These are phyloP conservation scores for Microsporum canis DNA, from an alignment of 2,329 filamentous ascomycete species.

Conservation along the genomic window DNA sequence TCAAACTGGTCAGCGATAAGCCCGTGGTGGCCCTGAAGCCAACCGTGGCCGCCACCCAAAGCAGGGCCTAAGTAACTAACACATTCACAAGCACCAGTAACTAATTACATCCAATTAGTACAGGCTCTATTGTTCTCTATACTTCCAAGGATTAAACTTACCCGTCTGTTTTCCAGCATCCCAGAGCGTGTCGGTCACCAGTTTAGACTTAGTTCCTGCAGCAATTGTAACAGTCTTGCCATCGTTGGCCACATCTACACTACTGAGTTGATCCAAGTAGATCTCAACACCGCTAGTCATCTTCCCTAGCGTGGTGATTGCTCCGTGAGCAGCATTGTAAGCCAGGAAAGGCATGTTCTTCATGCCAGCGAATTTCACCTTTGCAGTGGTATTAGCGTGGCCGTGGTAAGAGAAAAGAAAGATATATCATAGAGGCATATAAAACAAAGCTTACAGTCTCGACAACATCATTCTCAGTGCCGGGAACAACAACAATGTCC, in stretches of 20 bases:
- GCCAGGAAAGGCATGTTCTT: conserved; percentile 42
- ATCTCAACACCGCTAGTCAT: conserved; percentile 44
- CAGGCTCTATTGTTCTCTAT: neutral
- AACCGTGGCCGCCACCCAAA: conserved; percentile 48
- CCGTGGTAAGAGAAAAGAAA: neutral
- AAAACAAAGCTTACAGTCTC: conserved; percentile 32
- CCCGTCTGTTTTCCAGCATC: conserved; percentile 41
- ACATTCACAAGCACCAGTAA: conserved; percentile 44
- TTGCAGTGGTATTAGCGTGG: neutral
- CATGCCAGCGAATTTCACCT: conserved; percentile 41
- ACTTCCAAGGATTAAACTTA: conserved; percentile 13
- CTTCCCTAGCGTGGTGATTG: conserved; percentile 38
- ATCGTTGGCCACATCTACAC: conserved; percentile 33
- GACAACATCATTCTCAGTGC: conserved; percentile 40
- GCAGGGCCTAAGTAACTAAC: conserved; percentile 39
- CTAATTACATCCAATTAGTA: conserved; percentile 14
- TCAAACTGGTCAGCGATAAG: conserved; percentile 45
- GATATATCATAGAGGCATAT: neutral
- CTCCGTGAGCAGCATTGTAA: conserved; percentile 43
- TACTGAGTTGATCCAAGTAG: conserved; percentile 36
- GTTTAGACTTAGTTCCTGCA: conserved; percentile 39
- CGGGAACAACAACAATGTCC: conserved; percentile 39
- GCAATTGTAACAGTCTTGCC: conserved; percentile 38
- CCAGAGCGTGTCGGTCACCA: conserved; percentile 41
- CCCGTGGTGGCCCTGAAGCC: conserved; percentile 44